These are phyloP conservation scores for Xylaria arbuscula DNA, from an alignment of 2,329 filamentous ascomycete species.

Conservation along the genomic window DNA sequence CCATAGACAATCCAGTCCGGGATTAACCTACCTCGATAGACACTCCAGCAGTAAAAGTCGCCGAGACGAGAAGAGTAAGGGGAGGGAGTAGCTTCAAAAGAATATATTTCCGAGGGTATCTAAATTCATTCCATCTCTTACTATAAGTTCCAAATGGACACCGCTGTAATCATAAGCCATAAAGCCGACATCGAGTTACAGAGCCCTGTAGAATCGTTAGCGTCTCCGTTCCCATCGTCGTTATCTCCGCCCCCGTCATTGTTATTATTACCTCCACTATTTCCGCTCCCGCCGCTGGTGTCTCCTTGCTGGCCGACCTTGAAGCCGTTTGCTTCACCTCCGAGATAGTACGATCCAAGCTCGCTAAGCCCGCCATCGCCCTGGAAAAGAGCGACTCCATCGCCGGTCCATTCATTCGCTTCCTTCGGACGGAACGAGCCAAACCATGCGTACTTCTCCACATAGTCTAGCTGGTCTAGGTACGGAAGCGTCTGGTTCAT, in stretches of 20 bases:
- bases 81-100: background rate
- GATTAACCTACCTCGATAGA: background rate
- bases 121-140: background rate
- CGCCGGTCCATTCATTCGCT: slow-evolving; percentile 55
- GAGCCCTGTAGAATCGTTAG: slow-evolving; percentile 35
- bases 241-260: slow-evolving; percentile 15
- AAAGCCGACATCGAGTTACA: slow-evolving; percentile 23
- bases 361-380: slow-evolving; percentile 53
- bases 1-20: no score
- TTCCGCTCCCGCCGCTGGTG: slow-evolving; percentile 19
- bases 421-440: slow-evolving; percentile 54
- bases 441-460: slow-evolving; percentile 57
- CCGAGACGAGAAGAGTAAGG: background rate
- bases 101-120: background rate
- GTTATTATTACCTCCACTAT: slow-evolving; percentile 31
- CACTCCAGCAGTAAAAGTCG: background rate
- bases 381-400: slow-evolving; percentile 53
- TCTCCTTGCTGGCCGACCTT: slow-evolving; percentile 47
- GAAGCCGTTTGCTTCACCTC: slow-evolving; percentile 54
- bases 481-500: slow-evolving; percentile 54
- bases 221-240: slow-evolving; percentile 30
- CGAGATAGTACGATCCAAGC: slow-evolving; percentile 54
- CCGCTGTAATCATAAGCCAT: slow-evolving; percentile 7
- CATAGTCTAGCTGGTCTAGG: slow-evolving; percentile 51
- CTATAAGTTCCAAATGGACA: slow-evolving; percentile 28